Evolutionary conservation across 495 filamentous ascomycete species (phyloP), one percentile per base, ranked within the genome.

Genomic region (Tuber aestivum): DNA sequence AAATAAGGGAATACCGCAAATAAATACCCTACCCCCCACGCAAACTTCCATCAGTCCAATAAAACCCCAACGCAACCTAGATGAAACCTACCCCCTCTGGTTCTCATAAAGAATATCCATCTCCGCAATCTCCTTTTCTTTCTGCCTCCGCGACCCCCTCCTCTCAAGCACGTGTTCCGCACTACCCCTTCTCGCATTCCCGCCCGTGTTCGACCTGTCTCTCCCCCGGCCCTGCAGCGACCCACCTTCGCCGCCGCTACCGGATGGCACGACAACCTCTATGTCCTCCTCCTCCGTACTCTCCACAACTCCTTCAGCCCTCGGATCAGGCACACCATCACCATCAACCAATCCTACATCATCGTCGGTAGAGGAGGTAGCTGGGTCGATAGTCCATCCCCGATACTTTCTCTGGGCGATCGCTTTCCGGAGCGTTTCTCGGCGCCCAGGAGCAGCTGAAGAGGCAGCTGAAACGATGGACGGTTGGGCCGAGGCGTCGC

Each of bases 71-170:
- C 12, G 5, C 56, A 65, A 65, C 14, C 27, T 7, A 2, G 56
- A 35, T 68, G 18, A n/a, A 18, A 69, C 71, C 38, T 65, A 88
- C 72, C 93, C 93, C 27, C 93, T 87, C 82, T 96, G 91, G 82
- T 99, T 98, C 84, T 99, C 96, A 82, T 97, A 97, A 12, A 99
- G 88, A 18, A 97, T 88, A 76, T 99, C 96, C 41, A 99, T 89
- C 20, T 86, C 88, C 4, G 88, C 85, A 65, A 83, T 78, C 77
- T 92, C 91, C 27, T 73, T 74, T 72, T 71, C 48, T 4, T 74
- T 56, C 65, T 70, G 83, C 65, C 27, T 76, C 72, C 38, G 71
- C 45, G 68, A 71, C 44, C 56, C 69, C 27, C 68, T 35, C 44
- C 71, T 79, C 42, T 81, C 73, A 9, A 38, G 23, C 72, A 3